These are phyloP conservation scores for Penicillium sp. DNA, from an alignment of 2,329 filamentous ascomycete species.

Conservation along the genomic window DNA sequence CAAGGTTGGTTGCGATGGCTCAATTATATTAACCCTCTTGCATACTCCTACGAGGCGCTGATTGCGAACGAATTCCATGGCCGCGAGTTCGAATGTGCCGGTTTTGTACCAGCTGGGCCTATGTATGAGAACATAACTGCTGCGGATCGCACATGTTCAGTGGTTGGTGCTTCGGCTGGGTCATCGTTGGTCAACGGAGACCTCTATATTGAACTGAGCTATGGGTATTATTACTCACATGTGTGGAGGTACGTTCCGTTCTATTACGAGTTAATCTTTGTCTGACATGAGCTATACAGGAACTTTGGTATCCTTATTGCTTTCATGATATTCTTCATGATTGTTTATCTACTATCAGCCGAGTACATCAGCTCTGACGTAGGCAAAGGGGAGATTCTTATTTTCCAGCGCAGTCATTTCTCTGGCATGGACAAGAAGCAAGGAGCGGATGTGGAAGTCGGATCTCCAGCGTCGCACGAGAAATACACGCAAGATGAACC, in stretches of 20 bases:
- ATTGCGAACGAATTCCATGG: neutral
- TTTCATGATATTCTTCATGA: neutral
- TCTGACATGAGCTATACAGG: neutral
- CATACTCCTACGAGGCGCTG: conserved; percentile 2
- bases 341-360: neutral
- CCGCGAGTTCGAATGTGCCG: neutral
- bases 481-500: neutral
- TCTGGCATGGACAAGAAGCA: neutral
- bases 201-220: neutral
- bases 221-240: neutral
- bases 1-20: conserved; percentile 65
- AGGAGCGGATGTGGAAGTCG: neutral
- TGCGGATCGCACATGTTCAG: neutral
- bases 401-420: neutral
- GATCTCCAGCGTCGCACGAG: neutral
- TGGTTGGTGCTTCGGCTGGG: neutral
- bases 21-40: conserved; percentile 60
- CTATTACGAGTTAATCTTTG: neutral
- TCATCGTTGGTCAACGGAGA: neutral
- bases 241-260: neutral
- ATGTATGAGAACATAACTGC: neutral
- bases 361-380: neutral
- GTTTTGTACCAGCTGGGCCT: neutral
- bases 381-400: neutral
- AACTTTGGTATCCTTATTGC: neutral